Evolutionary conservation across 345 rosid species (phyloP).

Genomic region (Euphorbia tirucalli): DNA sequence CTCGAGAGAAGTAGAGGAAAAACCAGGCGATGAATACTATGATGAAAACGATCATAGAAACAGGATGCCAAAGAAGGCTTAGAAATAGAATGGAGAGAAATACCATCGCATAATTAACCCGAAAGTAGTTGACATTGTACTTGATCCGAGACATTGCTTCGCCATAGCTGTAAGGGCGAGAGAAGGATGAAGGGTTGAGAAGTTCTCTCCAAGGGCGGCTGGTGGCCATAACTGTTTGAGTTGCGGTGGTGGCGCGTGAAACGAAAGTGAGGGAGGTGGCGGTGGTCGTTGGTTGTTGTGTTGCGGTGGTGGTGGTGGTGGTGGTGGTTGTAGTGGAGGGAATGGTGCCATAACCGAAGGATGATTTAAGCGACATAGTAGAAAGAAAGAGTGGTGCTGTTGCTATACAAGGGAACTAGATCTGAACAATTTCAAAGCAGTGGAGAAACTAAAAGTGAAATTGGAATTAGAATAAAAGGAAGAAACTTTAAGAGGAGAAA

Average conservation of each 20-base stretch:
- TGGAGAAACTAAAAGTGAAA: neutral
- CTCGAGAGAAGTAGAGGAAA: constrained; percentile 69
- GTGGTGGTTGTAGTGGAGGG: constrained; percentile 14
- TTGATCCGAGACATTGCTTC: constrained; percentile 58
- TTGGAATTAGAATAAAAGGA: neutral
- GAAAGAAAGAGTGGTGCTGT: no score
- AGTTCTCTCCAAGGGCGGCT: constrained; percentile 88
- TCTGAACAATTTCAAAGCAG: neutral
- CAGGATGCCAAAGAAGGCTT: constrained; percentile 76
- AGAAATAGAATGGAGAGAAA: constrained; percentile 58
- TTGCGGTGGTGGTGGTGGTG: neutral
- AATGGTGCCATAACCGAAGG: constrained; percentile 40
- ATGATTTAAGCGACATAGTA: constrained; percentile 26
- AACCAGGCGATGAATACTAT: constrained; percentile 66
- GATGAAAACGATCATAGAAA: constrained; percentile 66
- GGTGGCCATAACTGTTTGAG: constrained; percentile 43
- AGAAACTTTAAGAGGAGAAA: neutral
- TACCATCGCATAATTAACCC: constrained; percentile 64
- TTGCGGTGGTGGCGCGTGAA: constrained; percentile 49
- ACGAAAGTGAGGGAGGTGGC: constrained; percentile 35
- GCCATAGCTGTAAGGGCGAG: constrained; percentile 49
- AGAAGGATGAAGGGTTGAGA: constrained; percentile 41
- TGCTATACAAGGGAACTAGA: neutral
- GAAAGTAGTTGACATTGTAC: constrained; percentile 59
- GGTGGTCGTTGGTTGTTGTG: constrained; percentile 28